These are phyloP conservation scores for Inonotus hispidus DNA, from an alignment of 1,284 basidiomycete genomes.

Conservation along the genomic window DNA sequence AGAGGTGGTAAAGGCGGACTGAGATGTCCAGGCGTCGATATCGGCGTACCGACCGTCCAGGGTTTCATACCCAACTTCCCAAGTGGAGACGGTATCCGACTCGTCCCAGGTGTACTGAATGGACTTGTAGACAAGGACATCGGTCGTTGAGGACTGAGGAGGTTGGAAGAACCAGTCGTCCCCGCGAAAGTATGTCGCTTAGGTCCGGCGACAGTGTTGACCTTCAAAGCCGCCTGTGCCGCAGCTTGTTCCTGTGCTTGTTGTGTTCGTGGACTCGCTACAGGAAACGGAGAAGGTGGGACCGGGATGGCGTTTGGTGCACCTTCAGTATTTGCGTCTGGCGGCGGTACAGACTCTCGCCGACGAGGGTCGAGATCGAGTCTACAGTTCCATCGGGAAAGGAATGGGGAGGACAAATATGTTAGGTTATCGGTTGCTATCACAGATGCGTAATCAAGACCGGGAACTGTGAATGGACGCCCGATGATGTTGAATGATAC, in stretches of 20 bases:
- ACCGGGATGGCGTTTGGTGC: constrained; percentile 56
- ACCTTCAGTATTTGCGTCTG: constrained; percentile 15
- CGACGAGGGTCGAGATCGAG: constrained; percentile 63
- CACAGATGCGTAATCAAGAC: constrained; percentile 8
- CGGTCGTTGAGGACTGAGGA: constrained; percentile 1
- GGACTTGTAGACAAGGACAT: constrained; percentile 24
- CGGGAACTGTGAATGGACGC: constrained; percentile 43
- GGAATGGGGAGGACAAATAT: constrained; percentile 69
- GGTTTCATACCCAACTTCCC: constrained; percentile 30
- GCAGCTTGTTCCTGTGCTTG: constrained; percentile 12
- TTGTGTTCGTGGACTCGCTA: constrained; percentile 21
- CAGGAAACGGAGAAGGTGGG: constrained; percentile 69
- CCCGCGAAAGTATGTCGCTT: constrained; percentile 53
- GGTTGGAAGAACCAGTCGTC: constrained; percentile 17
- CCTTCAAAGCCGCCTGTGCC: background rate
- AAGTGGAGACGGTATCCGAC: constrained; percentile 19
- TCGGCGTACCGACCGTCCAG: constrained; percentile 31
- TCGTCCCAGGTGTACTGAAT: constrained; percentile 35
- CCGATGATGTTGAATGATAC: constrained; percentile 78
- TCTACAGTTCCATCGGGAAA: constrained; percentile 82
- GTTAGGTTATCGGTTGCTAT: constrained; percentile 20
- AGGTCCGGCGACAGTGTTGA: constrained; percentile 35
- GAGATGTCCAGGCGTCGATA: constrained; percentile 10
- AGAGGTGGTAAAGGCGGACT: constrained; percentile 27
- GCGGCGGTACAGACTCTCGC: constrained; percentile 23